Conservation (phyloP, 805 yeast species). For the Ogataea polymorpha region DNA sequence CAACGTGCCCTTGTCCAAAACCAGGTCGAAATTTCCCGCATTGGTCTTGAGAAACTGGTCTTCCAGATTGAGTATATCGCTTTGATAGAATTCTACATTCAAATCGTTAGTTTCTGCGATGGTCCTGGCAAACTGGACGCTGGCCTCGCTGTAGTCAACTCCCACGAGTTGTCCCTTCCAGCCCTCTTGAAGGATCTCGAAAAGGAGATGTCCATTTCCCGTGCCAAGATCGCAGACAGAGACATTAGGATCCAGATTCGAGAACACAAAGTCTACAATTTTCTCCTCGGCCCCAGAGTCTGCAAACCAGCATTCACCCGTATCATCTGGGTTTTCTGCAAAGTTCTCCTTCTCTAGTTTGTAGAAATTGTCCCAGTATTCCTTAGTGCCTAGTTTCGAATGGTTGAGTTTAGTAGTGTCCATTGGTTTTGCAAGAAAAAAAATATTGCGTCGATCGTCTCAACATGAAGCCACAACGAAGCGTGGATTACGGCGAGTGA, state of each 20-base stretch:
- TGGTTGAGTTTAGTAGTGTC: conserved; percentile 48
- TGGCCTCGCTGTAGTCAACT: conserved; percentile 78
- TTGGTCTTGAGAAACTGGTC: conserved; percentile 31
- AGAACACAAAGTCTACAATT: conserved; percentile 69
- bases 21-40: conserved; percentile 56
- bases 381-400: conserved; percentile 82
- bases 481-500: neutral
- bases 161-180: conserved; percentile 63
- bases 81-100: conserved; percentile 53
- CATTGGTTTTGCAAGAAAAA: conserved; percentile 4
- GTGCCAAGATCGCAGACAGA: conserved; percentile 83
- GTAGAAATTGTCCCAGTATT: conserved; percentile 92
- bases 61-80: conserved; percentile 58
- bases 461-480: neutral
- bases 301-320: conserved; percentile 96
- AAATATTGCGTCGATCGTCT: conserved; percentile 11
- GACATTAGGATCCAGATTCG: conserved; percentile 38
- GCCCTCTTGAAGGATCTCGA: conserved; percentile 64
- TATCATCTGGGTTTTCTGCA: conserved; percentile 69
- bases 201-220: conserved; percentile 90
- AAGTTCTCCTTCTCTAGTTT: conserved; percentile 70
- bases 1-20: conserved; percentile 91
- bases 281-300: conserved; percentile 90
- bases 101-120: conserved; percentile 45
- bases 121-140: conserved; percentile 69